A percentile compares a stretch with the other conserved stretches of the same genome.
These are phyloP conservation scores for Aspergillus sergii DNA, from an alignment of 2,329 filamentous ascomycete genomes.

Conservation along the genomic window DNA sequence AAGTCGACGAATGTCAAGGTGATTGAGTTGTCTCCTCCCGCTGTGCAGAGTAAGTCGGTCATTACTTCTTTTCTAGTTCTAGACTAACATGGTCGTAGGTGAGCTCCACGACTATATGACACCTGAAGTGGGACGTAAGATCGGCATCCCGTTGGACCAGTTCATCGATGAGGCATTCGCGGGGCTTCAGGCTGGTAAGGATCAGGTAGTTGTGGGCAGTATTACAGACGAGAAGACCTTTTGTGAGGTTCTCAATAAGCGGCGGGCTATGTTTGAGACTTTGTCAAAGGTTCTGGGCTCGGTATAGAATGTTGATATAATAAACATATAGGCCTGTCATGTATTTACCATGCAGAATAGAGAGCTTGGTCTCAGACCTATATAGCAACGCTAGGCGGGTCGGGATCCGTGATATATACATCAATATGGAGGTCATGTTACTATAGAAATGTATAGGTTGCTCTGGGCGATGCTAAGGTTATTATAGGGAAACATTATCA, in stretches of 20 bases:
- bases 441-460: too few relatives aligned
- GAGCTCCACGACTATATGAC: conserved; percentile 55
- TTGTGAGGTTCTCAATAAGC: conserved; percentile 35
- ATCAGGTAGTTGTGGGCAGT: conserved; percentile 46
- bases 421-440: too few relatives aligned
- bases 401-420: too few relatives aligned
- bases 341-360: not conserved
- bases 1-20: conserved; percentile 39
- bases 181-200: conserved; percentile 44
- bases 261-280: conserved; percentile 23
- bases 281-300: not conserved
- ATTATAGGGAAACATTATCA: too few relatives aligned
- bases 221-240: conserved; percentile 33
- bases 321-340: not conserved
- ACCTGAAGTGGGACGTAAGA: conserved; percentile 41
- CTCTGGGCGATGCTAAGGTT: too few relatives aligned
- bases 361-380: too few relatives aligned
- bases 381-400: too few relatives aligned
- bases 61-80: not conserved
- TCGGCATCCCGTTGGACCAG: conserved; percentile 53
- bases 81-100: conserved; percentile 29
- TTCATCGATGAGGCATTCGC: conserved; percentile 52
- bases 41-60: conserved; percentile 38
- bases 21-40: conserved; percentile 52
- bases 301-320: not conserved